These are phyloP conservation scores for Fraxinus anomala DNA, from an alignment of 257 asterid species.

Conservation along the genomic window DNA sequence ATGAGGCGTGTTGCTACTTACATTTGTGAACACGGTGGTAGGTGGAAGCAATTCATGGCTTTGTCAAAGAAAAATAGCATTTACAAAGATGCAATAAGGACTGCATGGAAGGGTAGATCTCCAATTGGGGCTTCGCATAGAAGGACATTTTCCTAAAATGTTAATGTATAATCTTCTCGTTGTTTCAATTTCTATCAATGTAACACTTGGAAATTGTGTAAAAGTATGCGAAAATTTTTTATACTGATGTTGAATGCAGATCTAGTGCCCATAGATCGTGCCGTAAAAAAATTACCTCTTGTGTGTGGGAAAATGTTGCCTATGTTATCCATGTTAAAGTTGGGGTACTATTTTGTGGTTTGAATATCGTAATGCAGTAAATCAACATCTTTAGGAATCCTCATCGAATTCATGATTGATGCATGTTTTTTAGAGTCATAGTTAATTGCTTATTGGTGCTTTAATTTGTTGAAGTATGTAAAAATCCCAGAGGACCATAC, in stretches of 20 bases:
- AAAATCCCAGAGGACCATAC: too few relatives aligned
- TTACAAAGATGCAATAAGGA: slow-evolving; percentile 94
- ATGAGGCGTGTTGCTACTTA: slow-evolving; percentile 97
- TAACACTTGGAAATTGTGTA: not conserved
- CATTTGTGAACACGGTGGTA: slow-evolving; percentile 84
- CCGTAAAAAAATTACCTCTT: not conserved
- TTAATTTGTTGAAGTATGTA: not conserved
- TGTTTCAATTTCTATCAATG: not conserved
- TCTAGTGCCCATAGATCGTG: not conserved
- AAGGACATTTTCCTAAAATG: not conserved
- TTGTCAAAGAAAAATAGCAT: slow-evolving; percentile 83
- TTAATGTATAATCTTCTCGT: not conserved
- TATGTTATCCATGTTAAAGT: not conserved
- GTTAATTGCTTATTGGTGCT: not conserved
- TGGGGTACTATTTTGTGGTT: not conserved
- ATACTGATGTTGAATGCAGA: not conserved
- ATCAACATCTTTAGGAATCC: not conserved
- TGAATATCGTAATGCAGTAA: not conserved
- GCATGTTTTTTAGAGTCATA: not conserved
- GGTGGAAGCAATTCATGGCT: slow-evolving; percentile 93
- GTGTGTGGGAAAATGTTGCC: not conserved
- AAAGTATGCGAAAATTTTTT: too few relatives aligned
- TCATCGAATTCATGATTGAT: not conserved
- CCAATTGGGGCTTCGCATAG: not conserved
- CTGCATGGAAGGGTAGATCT: slow-evolving; percentile 35